Conservation (phyloP, 2,329 filamentous ascomycete species). For the Colletotrichum australisinense region DNA sequence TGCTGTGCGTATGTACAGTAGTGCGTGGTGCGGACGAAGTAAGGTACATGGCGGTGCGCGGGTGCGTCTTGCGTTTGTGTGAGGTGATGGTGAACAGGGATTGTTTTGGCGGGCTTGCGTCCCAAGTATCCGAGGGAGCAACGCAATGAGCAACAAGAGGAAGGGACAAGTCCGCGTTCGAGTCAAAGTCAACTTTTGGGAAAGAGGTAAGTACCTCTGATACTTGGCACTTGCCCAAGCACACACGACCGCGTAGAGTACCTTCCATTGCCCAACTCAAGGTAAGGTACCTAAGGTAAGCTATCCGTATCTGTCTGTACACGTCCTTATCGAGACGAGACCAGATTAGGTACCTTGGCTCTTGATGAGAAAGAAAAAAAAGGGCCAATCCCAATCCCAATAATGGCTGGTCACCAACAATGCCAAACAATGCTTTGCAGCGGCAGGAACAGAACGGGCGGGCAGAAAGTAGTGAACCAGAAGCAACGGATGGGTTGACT, state of each 20-base stretch:
- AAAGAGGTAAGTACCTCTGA: background rate
- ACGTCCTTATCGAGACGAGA: background rate
- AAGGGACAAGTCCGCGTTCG: background rate
- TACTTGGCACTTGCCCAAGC: slow-evolving; percentile 2
- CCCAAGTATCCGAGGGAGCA: slow-evolving; percentile 20
- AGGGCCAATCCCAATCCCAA: slow-evolving; percentile 8
- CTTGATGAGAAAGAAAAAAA: slow-evolving; percentile 8
- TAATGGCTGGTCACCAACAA: slow-evolving; percentile 11
- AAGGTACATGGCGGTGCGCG: background rate
- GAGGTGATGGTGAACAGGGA: slow-evolving; percentile 34
- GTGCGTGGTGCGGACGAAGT: background rate
- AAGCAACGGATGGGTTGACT: background rate
- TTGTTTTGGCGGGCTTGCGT: slow-evolving; percentile 21
- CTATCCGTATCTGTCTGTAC: background rate
- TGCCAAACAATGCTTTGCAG: slow-evolving; percentile 27
- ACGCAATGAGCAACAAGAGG: background rate
- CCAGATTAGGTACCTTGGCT: background rate
- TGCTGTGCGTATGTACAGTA: background rate
- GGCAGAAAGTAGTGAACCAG: slow-evolving; percentile 17
- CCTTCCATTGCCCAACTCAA: background rate
- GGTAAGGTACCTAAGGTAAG: no score
- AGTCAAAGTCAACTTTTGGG: background rate
- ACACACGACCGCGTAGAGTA: background rate
- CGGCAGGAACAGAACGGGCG: slow-evolving; percentile 19
- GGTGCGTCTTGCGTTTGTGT: slow-evolving; percentile 16